Percentiles rank a stretch among this genome's conserved stretches.
phyloP scores from a whole-genome alignment of 495 filamentous ascomycete species.

The Hyaloscypha bicolor region DNA sequence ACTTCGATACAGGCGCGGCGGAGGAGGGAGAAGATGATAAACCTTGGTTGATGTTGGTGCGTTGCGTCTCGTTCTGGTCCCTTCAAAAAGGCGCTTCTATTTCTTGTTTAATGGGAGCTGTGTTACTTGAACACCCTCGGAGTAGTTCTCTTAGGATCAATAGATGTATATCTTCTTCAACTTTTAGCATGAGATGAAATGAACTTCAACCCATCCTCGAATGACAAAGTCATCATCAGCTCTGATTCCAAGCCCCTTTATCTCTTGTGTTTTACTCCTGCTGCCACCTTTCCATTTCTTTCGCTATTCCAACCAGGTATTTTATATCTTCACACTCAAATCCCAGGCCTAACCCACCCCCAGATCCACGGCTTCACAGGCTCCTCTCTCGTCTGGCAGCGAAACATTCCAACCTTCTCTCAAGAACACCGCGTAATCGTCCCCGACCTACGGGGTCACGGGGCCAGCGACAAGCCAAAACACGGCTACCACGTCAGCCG shows the following conservation, averaged over 20 bases:
- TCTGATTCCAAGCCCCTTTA: no score
- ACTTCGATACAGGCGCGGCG: constrained; percentile 25
- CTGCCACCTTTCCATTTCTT: neutral
- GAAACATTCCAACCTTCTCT: constrained; percentile 38
- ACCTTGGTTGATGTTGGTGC: constrained; percentile 27
- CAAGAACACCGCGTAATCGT: constrained; percentile 36
- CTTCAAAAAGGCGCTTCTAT: neutral
- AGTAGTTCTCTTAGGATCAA: no score
- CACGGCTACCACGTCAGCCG: constrained; percentile 49
- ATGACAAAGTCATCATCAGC: no score
- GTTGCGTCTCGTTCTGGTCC: constrained; percentile 5
- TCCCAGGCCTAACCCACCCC: constrained; percentile 5
- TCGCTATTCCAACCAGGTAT: neutral
- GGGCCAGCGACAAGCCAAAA: constrained; percentile 36
- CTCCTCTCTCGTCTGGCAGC: constrained; percentile 43
- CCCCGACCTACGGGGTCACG: constrained; percentile 49
- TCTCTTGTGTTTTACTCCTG: no score
- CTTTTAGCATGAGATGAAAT: no score
- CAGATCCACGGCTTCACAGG: constrained; percentile 51
- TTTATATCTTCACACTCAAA: neutral
- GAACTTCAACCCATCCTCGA: no score
- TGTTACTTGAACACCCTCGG: neutral
- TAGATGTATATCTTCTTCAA: no score
- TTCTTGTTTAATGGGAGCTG: neutral
- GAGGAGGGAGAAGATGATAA: constrained; percentile 8